Percentiles rank a stretch among this genome's conserved stretches.
Evolutionary conservation across 768 basidiomycete genomes (phyloP).

Genomic region (Podaxis rugospora): DNA sequence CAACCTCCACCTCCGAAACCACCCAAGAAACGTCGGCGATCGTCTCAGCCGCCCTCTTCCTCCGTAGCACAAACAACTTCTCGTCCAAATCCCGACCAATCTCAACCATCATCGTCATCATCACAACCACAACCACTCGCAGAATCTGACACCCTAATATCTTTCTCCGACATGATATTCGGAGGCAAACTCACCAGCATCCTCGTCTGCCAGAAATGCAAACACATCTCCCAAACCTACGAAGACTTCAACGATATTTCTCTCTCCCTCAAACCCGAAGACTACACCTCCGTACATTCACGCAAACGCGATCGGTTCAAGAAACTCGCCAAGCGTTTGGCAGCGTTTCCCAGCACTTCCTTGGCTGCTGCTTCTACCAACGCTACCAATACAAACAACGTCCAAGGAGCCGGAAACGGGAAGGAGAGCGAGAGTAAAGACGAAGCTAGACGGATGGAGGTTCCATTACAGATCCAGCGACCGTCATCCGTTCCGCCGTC

Average conservation of each 20-base stretch:
- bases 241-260: slow-evolving; percentile 96
- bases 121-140: slow-evolving; percentile 11
- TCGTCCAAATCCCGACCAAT: slow-evolving; percentile 7
- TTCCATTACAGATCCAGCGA: slow-evolving; percentile 8
- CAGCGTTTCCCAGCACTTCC: slow-evolving; percentile 28
- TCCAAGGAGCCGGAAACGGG: neutral
- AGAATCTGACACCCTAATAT: slow-evolving; percentile 42
- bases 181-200: slow-evolving; percentile 86
- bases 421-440: neutral
- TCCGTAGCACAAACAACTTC: slow-evolving; percentile 2
- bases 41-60: slow-evolving; percentile 13
- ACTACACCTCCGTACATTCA: slow-evolving; percentile 49
- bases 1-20: slow-evolving; percentile 39
- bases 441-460: neutral
- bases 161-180: slow-evolving; percentile 89
- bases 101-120: slow-evolving; percentile 4
- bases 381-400: neutral
- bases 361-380: neutral
- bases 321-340: slow-evolving; percentile 65
- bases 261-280: slow-evolving; percentile 80
- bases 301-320: slow-evolving; percentile 77
- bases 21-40: slow-evolving; percentile 36
- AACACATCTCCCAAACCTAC: slow-evolving; percentile 86
- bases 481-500: slow-evolving; percentile 15
- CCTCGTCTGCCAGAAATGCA: slow-evolving; percentile 92